Evolutionary conservation across 2,329 filamentous ascomycete genomes (phyloP).

Genomic region (Capronia epimyces): DNA sequence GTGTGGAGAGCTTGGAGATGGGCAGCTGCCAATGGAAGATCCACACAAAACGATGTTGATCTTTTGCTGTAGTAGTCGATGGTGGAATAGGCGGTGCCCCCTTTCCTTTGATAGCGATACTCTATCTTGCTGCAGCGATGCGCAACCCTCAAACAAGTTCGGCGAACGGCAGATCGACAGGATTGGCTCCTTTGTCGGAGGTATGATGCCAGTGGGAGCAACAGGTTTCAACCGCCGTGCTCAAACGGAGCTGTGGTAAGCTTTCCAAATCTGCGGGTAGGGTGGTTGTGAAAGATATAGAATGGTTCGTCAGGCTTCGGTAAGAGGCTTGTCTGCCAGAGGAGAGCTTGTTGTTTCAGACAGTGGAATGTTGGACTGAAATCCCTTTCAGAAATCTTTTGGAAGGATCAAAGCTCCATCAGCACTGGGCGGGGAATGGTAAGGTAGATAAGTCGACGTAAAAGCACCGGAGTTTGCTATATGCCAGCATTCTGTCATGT

Average conservation of each 20-base stretch:
- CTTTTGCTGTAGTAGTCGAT: slow-evolving; percentile 24
- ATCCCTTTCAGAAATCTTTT: slow-evolving; percentile 11
- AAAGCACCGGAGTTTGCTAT: slow-evolving; percentile 10
- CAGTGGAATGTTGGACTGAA: slow-evolving; percentile 13
- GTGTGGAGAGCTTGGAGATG: slow-evolving; percentile 21
- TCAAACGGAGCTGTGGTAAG: background rate
- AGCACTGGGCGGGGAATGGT: slow-evolving; percentile 19
- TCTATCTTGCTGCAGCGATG: slow-evolving; percentile 10
- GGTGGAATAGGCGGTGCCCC: slow-evolving; percentile 23
- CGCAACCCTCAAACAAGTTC: slow-evolving; percentile 20
- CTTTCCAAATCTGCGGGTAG: slow-evolving; percentile 2
- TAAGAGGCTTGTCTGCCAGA: background rate
- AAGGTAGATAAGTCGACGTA: slow-evolving; percentile 24
- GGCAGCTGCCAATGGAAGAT: slow-evolving; percentile 16
- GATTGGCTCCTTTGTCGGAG: slow-evolving; percentile 15
- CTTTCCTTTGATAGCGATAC: slow-evolving; percentile 22
- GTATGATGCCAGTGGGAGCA: slow-evolving; percentile 3
- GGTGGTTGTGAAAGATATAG: background rate
- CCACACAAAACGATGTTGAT: slow-evolving; percentile 22
- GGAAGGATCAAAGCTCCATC: slow-evolving; percentile 11
- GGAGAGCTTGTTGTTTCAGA: slow-evolving; percentile 7
- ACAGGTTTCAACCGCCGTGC: slow-evolving; percentile 10
- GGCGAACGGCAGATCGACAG: slow-evolving; percentile 27
- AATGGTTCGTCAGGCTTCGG: background rate
- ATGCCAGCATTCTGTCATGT: background rate